Conservation (phyloP, 2,329 filamentous ascomycete genomes). For the Trichoderma cornu-damae region DNA sequence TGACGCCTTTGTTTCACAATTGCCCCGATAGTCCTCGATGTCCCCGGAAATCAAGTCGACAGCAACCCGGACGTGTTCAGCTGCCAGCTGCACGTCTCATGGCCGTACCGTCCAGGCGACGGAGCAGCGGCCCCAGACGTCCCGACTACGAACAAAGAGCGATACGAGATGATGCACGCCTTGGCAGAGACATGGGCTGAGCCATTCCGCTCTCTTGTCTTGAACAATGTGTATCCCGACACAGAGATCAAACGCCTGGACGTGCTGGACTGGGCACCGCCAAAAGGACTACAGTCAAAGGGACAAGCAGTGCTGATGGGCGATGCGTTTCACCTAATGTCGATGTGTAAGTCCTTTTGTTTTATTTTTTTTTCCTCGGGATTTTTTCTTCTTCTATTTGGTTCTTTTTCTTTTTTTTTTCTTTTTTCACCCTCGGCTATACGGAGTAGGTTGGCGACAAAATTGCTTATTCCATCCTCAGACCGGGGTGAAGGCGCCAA, state of each 20-base stretch:
- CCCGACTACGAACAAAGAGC: conserved; percentile 37
- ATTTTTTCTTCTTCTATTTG: background rate
- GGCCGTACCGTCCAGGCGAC: conserved; percentile 40
- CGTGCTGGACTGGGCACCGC: conserved; percentile 46
- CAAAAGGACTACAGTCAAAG: conserved; percentile 31
- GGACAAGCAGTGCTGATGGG: conserved; percentile 46
- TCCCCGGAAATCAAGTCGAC: conserved; percentile 38
- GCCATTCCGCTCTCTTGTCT: conserved; percentile 42
- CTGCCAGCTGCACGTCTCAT: conserved; percentile 49
- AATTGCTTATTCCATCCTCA: conserved; percentile 25
- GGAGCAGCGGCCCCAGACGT: conserved; percentile 32
- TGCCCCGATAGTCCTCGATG: conserved; percentile 41
- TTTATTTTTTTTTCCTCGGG: background rate
- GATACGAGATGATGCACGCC: conserved; percentile 38
- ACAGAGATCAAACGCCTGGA: conserved; percentile 42
- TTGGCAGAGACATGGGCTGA: conserved; percentile 45
- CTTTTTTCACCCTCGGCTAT: background rate
- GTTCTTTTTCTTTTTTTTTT: background rate
- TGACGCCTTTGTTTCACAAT: background rate
- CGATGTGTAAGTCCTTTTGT: conserved; percentile 48
- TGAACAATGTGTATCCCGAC: conserved; percentile 35
- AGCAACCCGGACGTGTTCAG: conserved; percentile 34
- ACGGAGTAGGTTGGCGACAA: background rate
- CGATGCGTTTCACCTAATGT: conserved; percentile 54
- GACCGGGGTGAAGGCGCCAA: conserved; percentile 55